Conservation (phyloP, 2,329 filamentous ascomycete genomes). For the Aspergillus carbonarius region DNA sequence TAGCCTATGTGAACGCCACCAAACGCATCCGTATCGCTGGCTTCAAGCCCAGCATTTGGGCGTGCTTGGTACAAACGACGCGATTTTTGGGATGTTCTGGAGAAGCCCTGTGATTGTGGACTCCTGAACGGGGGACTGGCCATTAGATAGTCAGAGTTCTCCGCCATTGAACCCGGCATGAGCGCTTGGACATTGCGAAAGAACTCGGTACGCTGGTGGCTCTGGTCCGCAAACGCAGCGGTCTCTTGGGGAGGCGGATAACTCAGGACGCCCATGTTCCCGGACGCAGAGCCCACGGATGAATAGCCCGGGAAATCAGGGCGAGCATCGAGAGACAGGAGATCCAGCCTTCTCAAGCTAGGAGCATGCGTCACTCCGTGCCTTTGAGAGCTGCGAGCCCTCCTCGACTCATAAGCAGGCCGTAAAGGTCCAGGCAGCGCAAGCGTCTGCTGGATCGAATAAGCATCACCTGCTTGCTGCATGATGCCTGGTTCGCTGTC, state of each 20-base stretch:
- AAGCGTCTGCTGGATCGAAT: slow-evolving; percentile 6
- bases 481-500: slow-evolving; percentile 14
- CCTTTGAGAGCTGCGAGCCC: slow-evolving; percentile 12
- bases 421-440: slow-evolving; percentile 10
- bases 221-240: slow-evolving; percentile 12
- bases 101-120: slow-evolving; percentile 5
- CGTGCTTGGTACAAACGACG: slow-evolving; percentile 25
- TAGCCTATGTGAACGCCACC: slow-evolving; percentile 7
- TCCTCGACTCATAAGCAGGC: slow-evolving; percentile 4
- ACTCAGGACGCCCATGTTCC: neutral
- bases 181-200: slow-evolving; percentile 21
- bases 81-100: slow-evolving; percentile 19
- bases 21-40: slow-evolving; percentile 7
- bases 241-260: slow-evolving; percentile 12
- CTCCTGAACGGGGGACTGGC: neutral
- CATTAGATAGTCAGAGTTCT: slow-evolving; percentile 8
- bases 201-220: slow-evolving; percentile 17
- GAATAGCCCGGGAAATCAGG: slow-evolving; percentile 20
- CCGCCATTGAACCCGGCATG: slow-evolving; percentile 15
- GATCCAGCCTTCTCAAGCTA: slow-evolving; percentile 21
- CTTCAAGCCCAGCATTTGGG: slow-evolving; percentile 10
- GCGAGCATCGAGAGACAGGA: slow-evolving; percentile 21
- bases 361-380: slow-evolving; percentile 15
- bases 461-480: slow-evolving; percentile 11
- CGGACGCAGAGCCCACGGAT: slow-evolving; percentile 2